phyloP scores from a whole-genome alignment of 164 flowering plant species.

The Magnolia sinica region DNA sequence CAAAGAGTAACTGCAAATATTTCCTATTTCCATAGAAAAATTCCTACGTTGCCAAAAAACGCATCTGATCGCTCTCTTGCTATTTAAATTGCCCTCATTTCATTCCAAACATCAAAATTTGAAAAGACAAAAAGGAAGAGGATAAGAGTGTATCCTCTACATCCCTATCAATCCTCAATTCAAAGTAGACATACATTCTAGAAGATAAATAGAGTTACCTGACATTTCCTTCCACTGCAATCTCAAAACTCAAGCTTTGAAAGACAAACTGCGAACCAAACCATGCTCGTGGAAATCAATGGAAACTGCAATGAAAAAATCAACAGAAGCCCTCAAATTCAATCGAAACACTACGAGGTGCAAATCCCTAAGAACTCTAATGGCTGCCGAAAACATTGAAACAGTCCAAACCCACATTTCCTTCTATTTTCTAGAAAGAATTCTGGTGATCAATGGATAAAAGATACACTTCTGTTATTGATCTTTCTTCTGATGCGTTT shows the following conservation, averaged over 20 bases:
- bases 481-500: neutral
- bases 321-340: neutral
- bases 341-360: neutral
- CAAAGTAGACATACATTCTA: neutral
- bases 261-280: neutral
- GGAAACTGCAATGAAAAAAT: neutral
- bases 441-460: too few species aligned
- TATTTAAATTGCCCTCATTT: neutral
- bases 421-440: too few species aligned
- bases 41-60: neutral
- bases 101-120: neutral
- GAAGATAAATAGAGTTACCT: neutral
- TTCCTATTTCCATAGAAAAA: neutral
- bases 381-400: neutral
- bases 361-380: neutral
- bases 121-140: too few species aligned
- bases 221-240: conserved; percentile 7
- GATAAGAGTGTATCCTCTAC: neutral
- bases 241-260: neutral
- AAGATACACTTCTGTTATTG: too few species aligned
- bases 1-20: neutral
- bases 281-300: neutral
- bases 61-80: neutral
- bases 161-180: neutral
- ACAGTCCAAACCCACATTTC: too few species aligned